Conservation (phyloP, 1,139 yeast genomes). For the Protomyces inundatus region DNA sequence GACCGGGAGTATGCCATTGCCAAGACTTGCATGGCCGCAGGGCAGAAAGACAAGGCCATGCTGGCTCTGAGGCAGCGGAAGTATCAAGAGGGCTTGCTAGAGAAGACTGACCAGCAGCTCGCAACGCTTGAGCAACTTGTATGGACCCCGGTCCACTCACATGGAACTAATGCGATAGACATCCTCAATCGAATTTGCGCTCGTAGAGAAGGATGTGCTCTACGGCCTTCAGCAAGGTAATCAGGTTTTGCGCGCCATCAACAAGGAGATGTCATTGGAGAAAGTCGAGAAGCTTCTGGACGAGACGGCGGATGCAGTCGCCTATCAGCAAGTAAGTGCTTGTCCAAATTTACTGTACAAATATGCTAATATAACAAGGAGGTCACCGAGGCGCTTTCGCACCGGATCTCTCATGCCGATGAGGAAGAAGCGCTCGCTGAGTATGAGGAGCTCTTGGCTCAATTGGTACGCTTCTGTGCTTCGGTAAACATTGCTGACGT, state of each 20-base stretch:
- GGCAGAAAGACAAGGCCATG: conserved; percentile 58
- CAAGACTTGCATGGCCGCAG: conserved; percentile 49
- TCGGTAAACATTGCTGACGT: background rate
- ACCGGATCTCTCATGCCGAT: conserved; percentile 49
- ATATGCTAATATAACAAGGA: conserved; percentile 36
- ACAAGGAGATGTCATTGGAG: conserved; percentile 70
- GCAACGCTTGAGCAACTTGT: conserved; percentile 64
- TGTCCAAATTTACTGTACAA: background rate
- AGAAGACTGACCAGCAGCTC: conserved; percentile 69
- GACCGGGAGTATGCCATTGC: conserved; percentile 58
- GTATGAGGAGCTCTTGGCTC: conserved; percentile 5
- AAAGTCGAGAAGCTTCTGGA: conserved; percentile 79
- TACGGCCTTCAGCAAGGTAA: conserved; percentile 78
- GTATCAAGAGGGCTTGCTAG: conserved; percentile 66
- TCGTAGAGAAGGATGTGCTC: conserved; percentile 78
- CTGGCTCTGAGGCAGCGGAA: conserved; percentile 69
- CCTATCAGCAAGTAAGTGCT: conserved; percentile 61
- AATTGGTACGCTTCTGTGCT: background rate
- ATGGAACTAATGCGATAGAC: conserved; percentile 32
- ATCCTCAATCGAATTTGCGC: conserved; percentile 69
- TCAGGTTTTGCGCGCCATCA: conserved; percentile 63
- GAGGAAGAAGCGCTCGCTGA: conserved; percentile 54
- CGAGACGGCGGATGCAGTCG: conserved; percentile 73
- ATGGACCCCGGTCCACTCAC: background rate
- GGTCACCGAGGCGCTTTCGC: conserved; percentile 46